Conservation (phyloP, 2,329 filamentous ascomycete species). For the Chalaropsis thielavioides region DNA sequence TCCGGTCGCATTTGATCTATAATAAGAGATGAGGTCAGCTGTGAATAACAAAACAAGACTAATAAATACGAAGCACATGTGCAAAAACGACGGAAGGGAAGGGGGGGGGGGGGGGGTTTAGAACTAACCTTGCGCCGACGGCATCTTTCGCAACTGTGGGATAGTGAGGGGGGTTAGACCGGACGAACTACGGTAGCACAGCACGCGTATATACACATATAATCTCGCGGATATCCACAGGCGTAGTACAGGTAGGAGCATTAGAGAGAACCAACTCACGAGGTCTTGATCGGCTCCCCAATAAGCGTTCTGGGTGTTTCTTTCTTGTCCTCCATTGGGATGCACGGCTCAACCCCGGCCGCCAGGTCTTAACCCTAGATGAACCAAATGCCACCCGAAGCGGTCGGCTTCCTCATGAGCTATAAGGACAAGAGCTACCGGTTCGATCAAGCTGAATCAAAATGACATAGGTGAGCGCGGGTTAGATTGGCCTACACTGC, state of each 20-base stretch:
- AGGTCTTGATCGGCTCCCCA: conserved; percentile 27
- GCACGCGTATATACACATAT: not conserved
- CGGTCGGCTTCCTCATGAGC: not conserved
- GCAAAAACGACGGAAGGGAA: not conserved
- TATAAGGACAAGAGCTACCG: not conserved
- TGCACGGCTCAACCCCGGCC: not conserved
- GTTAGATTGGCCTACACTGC: not conserved
- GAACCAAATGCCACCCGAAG: not conserved
- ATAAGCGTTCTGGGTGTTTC: conserved; percentile 21
- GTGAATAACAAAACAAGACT: conserved; percentile 7
- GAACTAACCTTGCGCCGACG: conserved; percentile 29
- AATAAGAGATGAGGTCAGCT: conserved; percentile 20
- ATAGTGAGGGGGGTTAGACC: not conserved
- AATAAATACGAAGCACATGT: not conserved
- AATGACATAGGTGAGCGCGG: not conserved
- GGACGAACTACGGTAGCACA: not conserved
- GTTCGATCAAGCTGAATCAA: not conserved
- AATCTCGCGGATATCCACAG: not conserved
- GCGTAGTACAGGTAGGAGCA: not conserved
- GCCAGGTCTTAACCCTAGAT: not conserved
- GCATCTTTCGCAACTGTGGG: conserved; percentile 30
- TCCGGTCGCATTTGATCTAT: conserved; percentile 38
- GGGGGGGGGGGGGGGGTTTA: not conserved
- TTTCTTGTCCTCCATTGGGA: conserved; percentile 20
- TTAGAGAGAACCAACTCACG: conserved; percentile 22